Percentiles rank a stretch among this genome's conserved stretches.
phyloP scores from a whole-genome alignment of 805 yeast species.

The Torulaspora maleeae region DNA sequence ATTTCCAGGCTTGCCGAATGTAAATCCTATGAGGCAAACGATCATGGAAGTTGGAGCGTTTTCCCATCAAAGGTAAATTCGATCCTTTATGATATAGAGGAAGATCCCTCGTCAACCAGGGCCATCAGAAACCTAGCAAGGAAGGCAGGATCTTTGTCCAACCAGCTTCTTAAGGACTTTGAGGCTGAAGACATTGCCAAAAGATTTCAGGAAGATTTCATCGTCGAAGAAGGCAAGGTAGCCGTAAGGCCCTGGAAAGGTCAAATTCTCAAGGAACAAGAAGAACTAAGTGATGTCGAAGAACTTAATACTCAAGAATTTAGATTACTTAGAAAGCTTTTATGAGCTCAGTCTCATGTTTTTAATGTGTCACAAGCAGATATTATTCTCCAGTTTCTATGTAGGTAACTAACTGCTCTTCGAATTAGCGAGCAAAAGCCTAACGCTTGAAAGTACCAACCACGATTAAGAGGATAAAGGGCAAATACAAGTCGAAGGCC shows the following conservation, averaged over 20 bases:
- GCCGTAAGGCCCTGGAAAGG: slow-evolving; percentile 33
- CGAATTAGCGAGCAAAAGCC: not conserved
- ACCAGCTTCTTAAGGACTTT: not conserved
- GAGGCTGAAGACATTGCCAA: slow-evolving; percentile 12
- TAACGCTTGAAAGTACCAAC: not conserved
- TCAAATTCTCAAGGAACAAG: slow-evolving; percentile 26
- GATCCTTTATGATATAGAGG: slow-evolving; percentile 15
- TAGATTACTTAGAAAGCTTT: slow-evolving; percentile 7
- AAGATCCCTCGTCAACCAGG: slow-evolving; percentile 13
- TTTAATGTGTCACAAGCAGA: not conserved
- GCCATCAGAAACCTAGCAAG: slow-evolving; percentile 13
- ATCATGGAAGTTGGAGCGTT: slow-evolving; percentile 1
- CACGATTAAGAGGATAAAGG: not conserved
- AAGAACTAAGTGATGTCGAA: slow-evolving; percentile 33
- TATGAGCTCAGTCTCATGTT: not conserved
- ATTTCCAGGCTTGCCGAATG: slow-evolving; percentile 20
- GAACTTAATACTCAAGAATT: slow-evolving; percentile 17
- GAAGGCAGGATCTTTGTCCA: slow-evolving; percentile 13
- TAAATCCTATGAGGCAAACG: slow-evolving; percentile 6
- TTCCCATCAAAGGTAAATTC: slow-evolving; percentile 14
- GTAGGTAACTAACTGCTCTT: not conserved
- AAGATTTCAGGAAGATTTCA: slow-evolving; percentile 28
- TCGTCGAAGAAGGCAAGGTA: slow-evolving; percentile 24
- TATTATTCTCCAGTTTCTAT: not conserved
- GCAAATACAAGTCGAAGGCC: not conserved